These are phyloP conservation scores for Scheffersomyces quercinus DNA, from an alignment of 1,139 yeast species.

Conservation along the genomic window DNA sequence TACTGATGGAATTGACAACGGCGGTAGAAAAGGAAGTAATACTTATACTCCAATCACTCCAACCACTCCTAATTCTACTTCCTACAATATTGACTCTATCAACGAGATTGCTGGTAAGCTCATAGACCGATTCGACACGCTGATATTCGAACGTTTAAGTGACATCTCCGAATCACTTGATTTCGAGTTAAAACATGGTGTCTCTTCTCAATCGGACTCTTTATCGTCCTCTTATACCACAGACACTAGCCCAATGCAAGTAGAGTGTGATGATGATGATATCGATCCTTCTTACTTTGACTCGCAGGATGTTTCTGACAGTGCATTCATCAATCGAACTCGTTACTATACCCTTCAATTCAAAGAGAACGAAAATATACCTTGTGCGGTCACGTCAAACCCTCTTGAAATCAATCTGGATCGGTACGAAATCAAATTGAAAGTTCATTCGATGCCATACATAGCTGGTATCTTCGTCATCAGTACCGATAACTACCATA, in stretches of 20 bases:
- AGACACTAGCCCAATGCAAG: background rate
- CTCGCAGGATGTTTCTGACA: conserved; percentile 33
- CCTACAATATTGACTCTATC: conserved; percentile 34
- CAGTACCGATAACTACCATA: conserved; percentile 44
- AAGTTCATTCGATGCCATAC: conserved; percentile 76
- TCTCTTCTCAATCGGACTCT: background rate
- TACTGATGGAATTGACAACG: too few relatives aligned
- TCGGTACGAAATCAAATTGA: conserved; percentile 48
- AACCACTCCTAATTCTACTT: conserved; percentile 1
- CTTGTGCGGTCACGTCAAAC: conserved; percentile 71
- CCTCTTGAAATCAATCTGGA: conserved; percentile 46
- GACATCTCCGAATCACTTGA: conserved; percentile 36
- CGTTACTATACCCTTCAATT: conserved; percentile 65
- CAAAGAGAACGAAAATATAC: conserved; percentile 45
- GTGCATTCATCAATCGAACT: conserved; percentile 52
- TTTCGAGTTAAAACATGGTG: conserved; percentile 16
- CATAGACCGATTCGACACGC: conserved; percentile 22
- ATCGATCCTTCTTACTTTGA: conserved; percentile 9
- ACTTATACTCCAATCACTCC: background rate
- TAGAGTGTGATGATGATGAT: conserved; percentile 9
- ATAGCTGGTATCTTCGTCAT: conserved; percentile 84
- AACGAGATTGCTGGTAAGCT: conserved; percentile 46
- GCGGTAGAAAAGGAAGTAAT: too few relatives aligned
- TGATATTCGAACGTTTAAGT: conserved; percentile 20
- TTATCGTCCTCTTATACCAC: background rate